Evolutionary conservation across 2,329 filamentous ascomycete genomes (phyloP).

Genomic region (Monosporascus cannonballus): DNA sequence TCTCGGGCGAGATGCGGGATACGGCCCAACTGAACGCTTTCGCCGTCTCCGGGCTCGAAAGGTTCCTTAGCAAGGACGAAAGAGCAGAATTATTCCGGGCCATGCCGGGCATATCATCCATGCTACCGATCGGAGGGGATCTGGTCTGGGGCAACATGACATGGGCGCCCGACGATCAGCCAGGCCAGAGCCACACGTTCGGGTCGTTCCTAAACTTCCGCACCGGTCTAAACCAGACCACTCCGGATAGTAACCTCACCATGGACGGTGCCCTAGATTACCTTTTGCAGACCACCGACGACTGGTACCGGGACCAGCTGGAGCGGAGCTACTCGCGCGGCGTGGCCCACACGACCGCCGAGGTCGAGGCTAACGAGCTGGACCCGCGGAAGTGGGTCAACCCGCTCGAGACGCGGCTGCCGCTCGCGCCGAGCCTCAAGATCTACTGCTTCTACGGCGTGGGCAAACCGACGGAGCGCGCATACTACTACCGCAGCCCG

Average conservation of each 20-base stretch:
- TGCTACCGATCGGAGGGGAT: slow-evolving; percentile 91
- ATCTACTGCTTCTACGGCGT: slow-evolving; percentile 97
- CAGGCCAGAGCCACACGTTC: slow-evolving; percentile 65
- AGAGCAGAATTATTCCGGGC: slow-evolving; percentile 89
- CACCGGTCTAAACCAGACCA: slow-evolving; percentile 55
- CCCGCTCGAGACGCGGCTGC: slow-evolving; percentile 81
- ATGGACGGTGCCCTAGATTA: slow-evolving; percentile 72
- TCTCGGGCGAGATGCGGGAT: slow-evolving; percentile 97
- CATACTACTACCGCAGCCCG: slow-evolving; percentile 77
- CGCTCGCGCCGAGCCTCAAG: slow-evolving; percentile 81
- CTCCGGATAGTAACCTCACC: slow-evolving; percentile 70
- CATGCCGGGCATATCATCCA: slow-evolving; percentile 94
- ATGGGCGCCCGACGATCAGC: slow-evolving; percentile 81
- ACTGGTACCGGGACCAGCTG: slow-evolving; percentile 77
- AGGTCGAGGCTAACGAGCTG: slow-evolving; percentile 79
- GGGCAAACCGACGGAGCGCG: slow-evolving; percentile 86
- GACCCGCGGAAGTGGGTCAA: slow-evolving; percentile 86
- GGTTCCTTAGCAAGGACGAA: slow-evolving; percentile 86
- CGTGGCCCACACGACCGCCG: slow-evolving; percentile 69
- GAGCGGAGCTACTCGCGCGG: slow-evolving; percentile 78
- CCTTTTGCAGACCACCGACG: slow-evolving; percentile 69
- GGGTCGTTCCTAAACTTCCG: slow-evolving; percentile 85
- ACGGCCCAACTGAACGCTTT: slow-evolving; percentile 95
- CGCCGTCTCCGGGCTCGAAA: slow-evolving; percentile 93
- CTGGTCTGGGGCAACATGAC: slow-evolving; percentile 89